Percentiles rank a stretch among this genome's conserved stretches.
Evolutionary conservation across 805 yeast species (phyloP).

Genomic region (Starmerella sirachaensis): DNA sequence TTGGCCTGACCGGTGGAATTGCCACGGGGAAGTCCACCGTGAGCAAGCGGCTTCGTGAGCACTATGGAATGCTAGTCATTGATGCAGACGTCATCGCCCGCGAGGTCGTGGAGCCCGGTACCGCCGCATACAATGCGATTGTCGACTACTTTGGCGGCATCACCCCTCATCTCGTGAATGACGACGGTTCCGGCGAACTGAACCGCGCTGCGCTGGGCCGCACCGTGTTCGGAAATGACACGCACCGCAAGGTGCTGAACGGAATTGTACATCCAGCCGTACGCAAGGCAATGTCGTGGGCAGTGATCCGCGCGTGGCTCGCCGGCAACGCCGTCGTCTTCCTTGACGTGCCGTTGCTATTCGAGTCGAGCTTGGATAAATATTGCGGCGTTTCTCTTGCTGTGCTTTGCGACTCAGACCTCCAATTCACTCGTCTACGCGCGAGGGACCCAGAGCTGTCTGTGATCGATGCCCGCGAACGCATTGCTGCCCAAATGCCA

Average conservation of each 20-base stretch:
- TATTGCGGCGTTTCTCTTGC: conserved; percentile 63
- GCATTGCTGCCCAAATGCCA: conserved; percentile 70
- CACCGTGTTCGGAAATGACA: conserved; percentile 60
- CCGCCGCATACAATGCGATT: conserved; percentile 53
- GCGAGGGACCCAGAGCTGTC: conserved; percentile 57
- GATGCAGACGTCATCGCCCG: conserved; percentile 90
- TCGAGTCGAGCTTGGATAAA: conserved; percentile 60
- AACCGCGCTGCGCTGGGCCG: conserved; percentile 68
- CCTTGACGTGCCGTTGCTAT: conserved; percentile 80
- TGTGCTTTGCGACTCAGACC: conserved; percentile 46
- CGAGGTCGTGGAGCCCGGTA: conserved; percentile 74
- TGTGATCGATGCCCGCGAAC: conserved; percentile 51
- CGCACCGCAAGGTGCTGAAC: conserved; percentile 50
- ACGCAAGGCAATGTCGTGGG: conserved; percentile 48
- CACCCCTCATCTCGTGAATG: conserved; percentile 37
- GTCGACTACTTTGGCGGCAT: conserved; percentile 45
- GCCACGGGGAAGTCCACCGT: conserved; percentile 96
- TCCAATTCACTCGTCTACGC: conserved; percentile 53
- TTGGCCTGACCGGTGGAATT: conserved; percentile 96
- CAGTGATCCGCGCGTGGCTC: conserved; percentile 47
- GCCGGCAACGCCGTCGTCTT: conserved; percentile 48
- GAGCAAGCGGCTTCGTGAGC: conserved; percentile 42
- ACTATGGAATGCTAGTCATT: conserved; percentile 46
- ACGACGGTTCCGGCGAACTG: conserved; percentile 34
- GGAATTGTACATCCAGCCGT: conserved; percentile 82